phyloP scores from a whole-genome alignment of 805 yeast species.

The Clavispora carvajalis region DNA sequence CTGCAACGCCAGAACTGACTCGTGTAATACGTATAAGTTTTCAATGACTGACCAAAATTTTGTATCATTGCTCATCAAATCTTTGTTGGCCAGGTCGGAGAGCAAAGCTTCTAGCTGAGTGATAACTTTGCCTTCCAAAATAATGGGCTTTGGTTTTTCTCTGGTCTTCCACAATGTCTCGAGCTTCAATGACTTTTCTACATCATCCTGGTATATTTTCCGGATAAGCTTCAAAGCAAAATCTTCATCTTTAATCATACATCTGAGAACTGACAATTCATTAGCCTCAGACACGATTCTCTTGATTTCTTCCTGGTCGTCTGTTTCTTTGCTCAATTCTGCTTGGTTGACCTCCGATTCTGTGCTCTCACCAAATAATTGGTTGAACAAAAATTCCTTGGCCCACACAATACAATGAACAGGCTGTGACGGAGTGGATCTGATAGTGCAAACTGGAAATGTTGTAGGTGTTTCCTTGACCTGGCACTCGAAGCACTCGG shows the following conservation, averaged over 20 bases:
- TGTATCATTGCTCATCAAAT: slow-evolving; percentile 30
- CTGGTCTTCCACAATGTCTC: slow-evolving; percentile 77
- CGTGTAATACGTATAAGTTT: slow-evolving; percentile 54
- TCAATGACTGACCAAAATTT: slow-evolving; percentile 58
- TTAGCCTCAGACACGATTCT: slow-evolving; percentile 62
- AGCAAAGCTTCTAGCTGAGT: slow-evolving; percentile 11
- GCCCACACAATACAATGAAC: slow-evolving; percentile 98
- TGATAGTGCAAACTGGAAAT: slow-evolving; percentile 92
- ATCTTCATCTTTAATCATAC: slow-evolving; percentile 9
- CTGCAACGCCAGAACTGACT: slow-evolving; percentile 47
- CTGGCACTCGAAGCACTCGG: slow-evolving; percentile 93
- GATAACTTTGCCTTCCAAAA: slow-evolving; percentile 18
- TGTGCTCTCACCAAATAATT: slow-evolving; percentile 58
- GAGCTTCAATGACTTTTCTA: slow-evolving; percentile 63
- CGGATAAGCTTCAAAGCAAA: slow-evolving; percentile 42
- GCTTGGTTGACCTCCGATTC: slow-evolving; percentile 17
- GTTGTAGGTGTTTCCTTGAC: slow-evolving; percentile 84
- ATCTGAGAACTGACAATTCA: slow-evolving; percentile 45
- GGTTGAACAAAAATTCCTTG: slow-evolving; percentile 79
- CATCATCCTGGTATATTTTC: slow-evolving; percentile 69
- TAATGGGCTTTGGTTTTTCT: slow-evolving; percentile 61
- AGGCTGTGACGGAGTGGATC: slow-evolving; percentile 95
- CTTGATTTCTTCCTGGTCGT: slow-evolving; percentile 59
- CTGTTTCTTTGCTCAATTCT: slow-evolving; percentile 44
- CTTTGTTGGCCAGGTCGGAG: slow-evolving; percentile 15